Evolutionary conservation across 1,284 basidiomycete genomes (phyloP).

Genomic region (Trametes versicolor): DNA sequence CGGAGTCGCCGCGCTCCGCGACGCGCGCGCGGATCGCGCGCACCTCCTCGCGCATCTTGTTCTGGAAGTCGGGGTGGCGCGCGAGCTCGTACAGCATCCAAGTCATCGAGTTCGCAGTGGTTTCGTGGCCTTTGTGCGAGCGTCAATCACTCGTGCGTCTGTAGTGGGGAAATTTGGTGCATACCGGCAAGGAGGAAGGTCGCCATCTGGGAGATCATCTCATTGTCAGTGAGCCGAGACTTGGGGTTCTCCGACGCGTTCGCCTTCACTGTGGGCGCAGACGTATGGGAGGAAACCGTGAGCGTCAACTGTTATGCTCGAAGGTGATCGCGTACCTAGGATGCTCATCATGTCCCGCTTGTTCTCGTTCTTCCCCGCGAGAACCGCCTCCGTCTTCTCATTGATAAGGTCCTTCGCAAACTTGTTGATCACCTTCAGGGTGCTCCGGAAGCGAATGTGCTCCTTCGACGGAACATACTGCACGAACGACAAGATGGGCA

Average conservation of each 20-base stretch:
- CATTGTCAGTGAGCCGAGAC: constrained; percentile 56
- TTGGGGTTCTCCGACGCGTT: constrained; percentile 58
- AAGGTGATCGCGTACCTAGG: constrained; percentile 44
- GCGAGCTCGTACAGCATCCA: constrained; percentile 56
- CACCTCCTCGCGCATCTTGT: constrained; percentile 53
- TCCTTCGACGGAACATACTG: constrained; percentile 49
- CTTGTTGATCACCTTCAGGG: constrained; percentile 40
- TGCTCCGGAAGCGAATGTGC: constrained; percentile 46
- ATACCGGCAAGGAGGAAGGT: constrained; percentile 45
- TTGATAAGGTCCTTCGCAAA: constrained; percentile 46
- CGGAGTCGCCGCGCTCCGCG: constrained; percentile 49
- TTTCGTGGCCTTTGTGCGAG: constrained; percentile 57
- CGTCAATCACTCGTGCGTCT: background rate
- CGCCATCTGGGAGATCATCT: constrained; percentile 60
- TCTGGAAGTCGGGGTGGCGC: constrained; percentile 50
- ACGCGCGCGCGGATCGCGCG: constrained; percentile 45
- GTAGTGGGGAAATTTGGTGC: no score
- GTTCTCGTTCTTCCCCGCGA: constrained; percentile 34
- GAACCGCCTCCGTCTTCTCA: constrained; percentile 48
- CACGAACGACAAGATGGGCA: constrained; percentile 48
- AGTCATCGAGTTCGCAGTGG: constrained; percentile 53
- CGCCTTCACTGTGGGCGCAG: constrained; percentile 54
- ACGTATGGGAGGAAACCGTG: background rate
- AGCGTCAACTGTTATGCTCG: background rate
- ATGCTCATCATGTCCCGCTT: constrained; percentile 53